Evolutionary conservation across 257 asterid species (phyloP), one percentile per base, ranked within the genome.

Genomic region (Thymus mandschuricus): DNA sequence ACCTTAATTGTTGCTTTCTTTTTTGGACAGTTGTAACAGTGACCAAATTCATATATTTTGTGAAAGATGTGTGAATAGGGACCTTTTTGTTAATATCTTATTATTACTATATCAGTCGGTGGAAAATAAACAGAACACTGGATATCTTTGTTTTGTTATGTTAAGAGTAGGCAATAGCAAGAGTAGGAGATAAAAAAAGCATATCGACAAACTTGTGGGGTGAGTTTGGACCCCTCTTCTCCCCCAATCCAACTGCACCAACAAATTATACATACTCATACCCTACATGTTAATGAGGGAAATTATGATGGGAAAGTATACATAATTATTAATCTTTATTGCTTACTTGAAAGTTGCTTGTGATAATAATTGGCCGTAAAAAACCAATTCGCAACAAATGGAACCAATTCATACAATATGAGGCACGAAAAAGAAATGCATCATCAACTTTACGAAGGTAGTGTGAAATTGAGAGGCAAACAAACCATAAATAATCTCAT

Each of bases 1-100:
- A 45, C 76, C 60, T 72, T 64, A 2, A 21, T 8, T 41, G n/a
- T 45, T 55, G 29, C 8, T 33, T 55, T 61, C 5, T 21, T 43
- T 64, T 55, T 12, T 29, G 1, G 15, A 60, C 12, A 60, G 44
- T 50, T 55, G 62, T 33, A 56, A 33, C 55, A 0, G 33, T 21
- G 71, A 40, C 10, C 66, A 50, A 41, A 58, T 30, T 13, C 27
- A 59, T 59, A n/a, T 38, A 10, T 58, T 45, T 15, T 45, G 13
- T 5, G 70, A 34, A 28, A 38, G 57, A 35, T 46, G 44, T 70
- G 74, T 66, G 74, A 74, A 74, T 62, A 67, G 49, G 21, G 68
- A 48, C 31, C 38, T 50, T 57, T 69, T 56, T 74, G 68, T 74
- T 54, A 44, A 33, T 54, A 13, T 27, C 6, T 27, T 38, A 38